Base-by-base conservation (phyloP, 1,284 basidiomycete species). In the Puccinia coronata region DNA sequence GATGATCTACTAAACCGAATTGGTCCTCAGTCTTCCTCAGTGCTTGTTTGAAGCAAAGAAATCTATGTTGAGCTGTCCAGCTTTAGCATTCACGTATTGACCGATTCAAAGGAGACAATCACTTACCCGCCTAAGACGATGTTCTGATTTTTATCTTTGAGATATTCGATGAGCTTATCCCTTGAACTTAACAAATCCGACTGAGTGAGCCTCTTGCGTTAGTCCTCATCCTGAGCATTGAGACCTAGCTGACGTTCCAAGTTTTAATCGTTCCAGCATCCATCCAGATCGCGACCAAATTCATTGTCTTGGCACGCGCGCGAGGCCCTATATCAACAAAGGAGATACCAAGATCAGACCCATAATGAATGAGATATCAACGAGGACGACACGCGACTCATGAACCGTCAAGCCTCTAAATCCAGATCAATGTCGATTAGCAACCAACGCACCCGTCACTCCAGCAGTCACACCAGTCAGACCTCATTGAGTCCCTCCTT, bases 401-500 rank as follows among this genome's bases (percentile, higher is more conserved):
- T n/a, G n/a, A n/a, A n/a, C n/a, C n/a, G n/a, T n/a, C n/a, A n/a
- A n/a, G n/a, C n/a, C n/a, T n/a, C n/a, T n/a, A n/a, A n/a, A n/a
- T n/a, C n/a, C n/a, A n/a, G n/a, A n/a, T n/a, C n/a, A n/a, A n/a
- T n/a, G n/a, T n/a, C n/a, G n/a, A n/a, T n/a, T n/a, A n/a, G n/a
- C n/a, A n/a, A n/a, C n/a, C n/a, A n/a, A n/a, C n/a, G n/a, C n/a
- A n/a, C n/a, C n/a, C n/a, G n/a, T n/a, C n/a, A n/a, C n/a, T n/a
- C n/a, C n/a, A n/a, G n/a, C n/a, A n/a, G n/a, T n/a, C n/a, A n/a
- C n/a, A n/a, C n/a, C n/a, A 43, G 47, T 59, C 12, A 59, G 31
- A 39, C 76, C 76, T 65, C 76, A 79, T 43, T 34, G 57, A n/a
- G 76, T 59, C 3, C 76, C 76, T 36, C 65, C 65, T 47, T 79